Conservation (phyloP, 1,139 yeast genomes). For the Taiozyma sp. region DNA sequence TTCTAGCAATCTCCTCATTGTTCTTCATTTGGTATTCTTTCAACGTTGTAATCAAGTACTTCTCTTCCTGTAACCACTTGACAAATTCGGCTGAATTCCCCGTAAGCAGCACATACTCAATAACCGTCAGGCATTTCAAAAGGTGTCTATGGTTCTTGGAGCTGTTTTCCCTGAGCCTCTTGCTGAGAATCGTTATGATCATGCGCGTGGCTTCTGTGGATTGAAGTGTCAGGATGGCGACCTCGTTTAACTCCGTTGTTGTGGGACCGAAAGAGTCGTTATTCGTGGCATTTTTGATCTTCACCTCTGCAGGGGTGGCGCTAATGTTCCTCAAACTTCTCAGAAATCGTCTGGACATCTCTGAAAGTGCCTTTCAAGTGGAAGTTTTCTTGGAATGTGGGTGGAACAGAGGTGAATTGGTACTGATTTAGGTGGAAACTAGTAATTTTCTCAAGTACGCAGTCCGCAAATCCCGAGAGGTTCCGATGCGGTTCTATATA, state of each 20-base stretch:
- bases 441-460: no score
- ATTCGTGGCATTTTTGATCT: constrained; percentile 89
- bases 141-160: constrained; percentile 98
- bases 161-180: constrained; percentile 76
- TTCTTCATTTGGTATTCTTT: constrained; percentile 84
- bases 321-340: constrained; percentile 91
- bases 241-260: constrained; percentile 74
- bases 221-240: constrained; percentile 66
- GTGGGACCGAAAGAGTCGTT: constrained; percentile 87
- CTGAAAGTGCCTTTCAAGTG: no score
- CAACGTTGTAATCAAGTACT: constrained; percentile 80
- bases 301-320: constrained; percentile 76
- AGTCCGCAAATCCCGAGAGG: background rate
- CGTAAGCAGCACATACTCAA: constrained; percentile 77
- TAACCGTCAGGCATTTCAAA: constrained; percentile 78
- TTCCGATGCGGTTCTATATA: no score
- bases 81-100: constrained; percentile 87
- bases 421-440: no score
- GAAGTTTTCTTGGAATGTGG: no score
- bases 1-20: constrained; percentile 79
- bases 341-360: constrained; percentile 66
- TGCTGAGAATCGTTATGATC: constrained; percentile 78
- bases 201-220: constrained; percentile 72
- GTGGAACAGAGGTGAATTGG: no score
- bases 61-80: constrained; percentile 82